phyloP scores from a whole-genome alignment of 192 early-diverging fungal genomes.

The Linnemannia hyalina region DNA sequence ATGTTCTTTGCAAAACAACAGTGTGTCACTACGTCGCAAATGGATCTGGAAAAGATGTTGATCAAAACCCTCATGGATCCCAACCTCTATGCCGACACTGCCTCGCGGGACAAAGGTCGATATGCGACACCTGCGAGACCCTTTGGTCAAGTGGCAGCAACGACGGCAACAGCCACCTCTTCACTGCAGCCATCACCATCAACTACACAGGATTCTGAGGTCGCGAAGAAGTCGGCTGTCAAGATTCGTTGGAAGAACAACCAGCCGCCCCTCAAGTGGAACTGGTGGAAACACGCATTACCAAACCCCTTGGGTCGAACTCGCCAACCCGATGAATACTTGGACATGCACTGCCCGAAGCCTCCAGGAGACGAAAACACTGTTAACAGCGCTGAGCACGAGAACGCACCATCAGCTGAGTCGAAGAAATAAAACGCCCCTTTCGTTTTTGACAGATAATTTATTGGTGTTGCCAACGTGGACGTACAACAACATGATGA shows the following conservation, averaged over 20 bases:
- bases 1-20: constrained; percentile 38
- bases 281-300: constrained; percentile 37
- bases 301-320: constrained; percentile 39
- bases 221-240: neutral
- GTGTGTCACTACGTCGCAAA: constrained; percentile 24
- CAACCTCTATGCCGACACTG: constrained; percentile 14
- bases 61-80: constrained; percentile 16
- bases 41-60: constrained; percentile 17
- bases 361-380: neutral
- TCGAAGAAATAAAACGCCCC: neutral
- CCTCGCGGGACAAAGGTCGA: neutral
- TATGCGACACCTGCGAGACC: neutral
- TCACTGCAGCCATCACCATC: neutral
- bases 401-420: neutral
- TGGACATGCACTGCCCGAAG: constrained; percentile 20
- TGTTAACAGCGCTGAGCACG: neutral
- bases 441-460: neutral
- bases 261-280: constrained; percentile 13
- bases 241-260: constrained; percentile 48
- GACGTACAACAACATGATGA: neutral
- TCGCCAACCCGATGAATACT: constrained; percentile 25
- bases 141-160: neutral
- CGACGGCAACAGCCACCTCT: neutral
- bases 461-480: neutral
- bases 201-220: neutral